Base-by-base conservation (phyloP, 2,329 filamentous ascomycete genomes). In the Colletotrichum tropicicola region DNA sequence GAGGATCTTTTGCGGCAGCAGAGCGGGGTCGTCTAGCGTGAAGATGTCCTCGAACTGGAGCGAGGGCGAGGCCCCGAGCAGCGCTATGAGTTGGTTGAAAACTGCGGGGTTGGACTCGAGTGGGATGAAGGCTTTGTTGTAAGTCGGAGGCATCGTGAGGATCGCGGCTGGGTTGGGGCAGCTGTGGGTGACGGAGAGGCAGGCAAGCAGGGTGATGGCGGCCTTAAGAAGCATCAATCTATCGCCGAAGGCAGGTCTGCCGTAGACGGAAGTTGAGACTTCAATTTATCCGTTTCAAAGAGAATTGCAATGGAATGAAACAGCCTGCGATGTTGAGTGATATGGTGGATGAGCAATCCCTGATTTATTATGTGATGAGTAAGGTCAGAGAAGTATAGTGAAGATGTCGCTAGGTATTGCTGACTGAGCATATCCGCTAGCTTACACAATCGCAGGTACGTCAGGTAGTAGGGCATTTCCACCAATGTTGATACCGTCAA, bases 21-120 rank as follows among this genome's bases (percentile, higher is more conserved):
- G 83, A 69, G 92, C 84, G 41, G 88, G 86, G 32, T 92, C 90
- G 74, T 89, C 85, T 72, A 92, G 87, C 63, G 86, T 87, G 79
- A 85, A 91, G 73, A 92, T 87, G 73, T 92, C 90, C 72, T 89
- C 84, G 80, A 92, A 93, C 68, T 81, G 80, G 17, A 92, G 78
- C 41, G 78, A 77, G 21, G 77, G 71, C 2, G 88, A 85, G 35
- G 90, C 83, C 53, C 90, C 90, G 25, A 92, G 85, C 65, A 85
- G 83, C 73, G 87, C 87, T 41, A 90, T 81, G 19, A 92, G 83
- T 61, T 83, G 79, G 62, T 84, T 88, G 85, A 92, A 91, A 19
- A 92, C 83, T 71, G 88, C 87, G 0, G 90, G 89, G 74, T 92
- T 91, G 70, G 73, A 74, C 47, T 76, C 73, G 37, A 77, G 71